Evolutionary conservation across 306 rosid species (phyloP), one percentile per base, ranked within the genome.

Genomic region (Abrus pulchellus): DNA sequence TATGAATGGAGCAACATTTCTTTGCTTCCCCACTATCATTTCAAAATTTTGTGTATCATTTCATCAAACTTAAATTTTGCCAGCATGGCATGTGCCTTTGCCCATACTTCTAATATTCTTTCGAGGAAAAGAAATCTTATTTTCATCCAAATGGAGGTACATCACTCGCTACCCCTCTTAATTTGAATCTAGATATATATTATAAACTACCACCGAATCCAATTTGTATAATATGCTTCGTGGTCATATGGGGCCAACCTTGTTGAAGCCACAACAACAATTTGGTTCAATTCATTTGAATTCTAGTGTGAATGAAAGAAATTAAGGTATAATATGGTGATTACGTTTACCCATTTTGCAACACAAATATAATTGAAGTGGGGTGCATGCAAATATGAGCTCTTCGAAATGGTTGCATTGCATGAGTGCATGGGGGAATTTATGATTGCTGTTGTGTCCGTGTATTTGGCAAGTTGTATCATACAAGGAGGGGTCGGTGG

Each of bases 51-150:
- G 6, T 57, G 9, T 59, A 49, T 77, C 44, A 65, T 66, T 74
- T 78, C 52, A 82, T 78, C 75, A 52, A 48, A 7, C 57, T 78
- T 56, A 20, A 30, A 54, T 65, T 68, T 78, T 72, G 72, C 83
- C 86, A 84, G 83, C 88, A 84, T 30, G 50, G 52, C 97, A 92
- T 87, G 94, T 89, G 91, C 79, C 69, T 36, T 36, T 68, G 85
- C 93, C 93, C 97, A 89, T 86, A 68, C 89, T 47, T 12, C 55
- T 69, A 84, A 64, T 56, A 60, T 79, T 79, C 78, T 80, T 78
- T 65, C 50, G 3, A 81, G 48, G 74, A 63, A 62, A 77, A 43
- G 2, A 3, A n/a, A 64, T 76, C 34, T 45, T 45, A 14, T 67
- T 45, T 81, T 48, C 68, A 44, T 41, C 44, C 48, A 61, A 66